Evolutionary conservation across 139 green algal genomes (phyloP), one percentile per base, ranked within the genome.

Genomic region (Edaphochlamys debaryana): DNA sequence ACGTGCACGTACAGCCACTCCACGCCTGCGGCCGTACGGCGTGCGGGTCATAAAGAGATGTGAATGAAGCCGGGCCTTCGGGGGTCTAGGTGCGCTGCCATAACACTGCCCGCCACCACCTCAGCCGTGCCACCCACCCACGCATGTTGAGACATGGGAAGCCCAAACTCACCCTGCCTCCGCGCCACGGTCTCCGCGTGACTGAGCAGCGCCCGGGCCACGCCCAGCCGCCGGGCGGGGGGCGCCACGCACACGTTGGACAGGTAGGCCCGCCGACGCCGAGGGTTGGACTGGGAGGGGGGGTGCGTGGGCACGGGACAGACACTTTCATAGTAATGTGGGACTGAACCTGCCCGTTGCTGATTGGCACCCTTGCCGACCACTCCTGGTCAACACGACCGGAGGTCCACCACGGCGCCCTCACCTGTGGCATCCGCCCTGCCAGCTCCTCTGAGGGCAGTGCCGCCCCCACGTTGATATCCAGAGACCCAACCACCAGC

Each of bases 391-490:
- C n/a, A n/a, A n/a, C n/a, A n/a, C n/a, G n/a, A n/a, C n/a, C n/a
- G n/a, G n/a, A n/a, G n/a, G n/a, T n/a, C n/a, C n/a, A n/a, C n/a
- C n/a, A n/a, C n/a, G n/a, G n/a, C n/a, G n/a, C n/a, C 29, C 58
- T 30, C 56, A 88, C 86, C 69, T 86, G 27, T 19, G 91, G 93
- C 25, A 87, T 70, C 52, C 15, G 32, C 0, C 94, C 94, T 5
- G 92, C 68, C 19, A 98, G 89, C 80, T 96, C 91, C 76, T 98
- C 94, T 13, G 92, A 88, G 20, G 94, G 94, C 71, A 98, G 80
- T 8, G 89, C 83, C 4, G 73, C 30, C 6, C 93, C 93, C 36
- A 92, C 70, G 60, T 97, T 98, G 6, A 98, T 13, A 77, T 98
- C 95, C 48, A 97, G 86, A 1, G 86, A 94, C 5, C 89, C 95